Percentiles rank a stretch among this genome's conserved stretches.
phyloP scores from a whole-genome alignment of 2,329 filamentous ascomycete species.

The Thelonectria olida region DNA sequence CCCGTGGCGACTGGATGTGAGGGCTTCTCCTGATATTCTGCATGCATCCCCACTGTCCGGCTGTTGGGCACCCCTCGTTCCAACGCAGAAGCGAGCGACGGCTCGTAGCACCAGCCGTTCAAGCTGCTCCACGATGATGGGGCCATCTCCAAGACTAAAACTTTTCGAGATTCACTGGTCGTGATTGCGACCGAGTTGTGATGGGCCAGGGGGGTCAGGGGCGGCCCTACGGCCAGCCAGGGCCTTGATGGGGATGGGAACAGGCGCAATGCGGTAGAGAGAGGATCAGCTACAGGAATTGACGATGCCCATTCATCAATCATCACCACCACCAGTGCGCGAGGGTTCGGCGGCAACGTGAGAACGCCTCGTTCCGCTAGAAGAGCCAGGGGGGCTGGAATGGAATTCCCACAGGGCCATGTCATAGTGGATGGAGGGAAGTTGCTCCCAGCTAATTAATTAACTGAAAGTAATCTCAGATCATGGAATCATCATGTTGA shows the following conservation, averaged over 20 bases:
- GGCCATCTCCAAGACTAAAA: not conserved
- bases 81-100: constrained; percentile 14
- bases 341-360: not conserved
- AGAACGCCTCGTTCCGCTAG: not conserved
- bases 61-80: not conserved
- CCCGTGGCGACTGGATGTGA: constrained; percentile 1
- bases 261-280: not conserved
- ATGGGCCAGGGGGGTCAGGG: not conserved
- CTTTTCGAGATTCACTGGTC: no score
- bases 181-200: not conserved
- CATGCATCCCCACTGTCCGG: not conserved
- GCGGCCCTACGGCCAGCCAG: no score
- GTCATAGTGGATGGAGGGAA: not conserved
- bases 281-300: not conserved
- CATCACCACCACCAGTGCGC: no score
- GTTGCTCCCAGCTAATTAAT: not conserved
- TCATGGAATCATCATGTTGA: no score
- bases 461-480: no score
- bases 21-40: not conserved
- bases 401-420: no score
- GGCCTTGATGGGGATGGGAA: no score
- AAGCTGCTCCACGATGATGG: not conserved
- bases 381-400: no score
- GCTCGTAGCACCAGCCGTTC: not conserved
- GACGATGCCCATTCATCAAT: not conserved